A percentile compares a stretch with the other conserved stretches of the same genome.
Conservation (phyloP, 2,329 filamentous ascomycete species). For the Zarea fungicola region DNA sequence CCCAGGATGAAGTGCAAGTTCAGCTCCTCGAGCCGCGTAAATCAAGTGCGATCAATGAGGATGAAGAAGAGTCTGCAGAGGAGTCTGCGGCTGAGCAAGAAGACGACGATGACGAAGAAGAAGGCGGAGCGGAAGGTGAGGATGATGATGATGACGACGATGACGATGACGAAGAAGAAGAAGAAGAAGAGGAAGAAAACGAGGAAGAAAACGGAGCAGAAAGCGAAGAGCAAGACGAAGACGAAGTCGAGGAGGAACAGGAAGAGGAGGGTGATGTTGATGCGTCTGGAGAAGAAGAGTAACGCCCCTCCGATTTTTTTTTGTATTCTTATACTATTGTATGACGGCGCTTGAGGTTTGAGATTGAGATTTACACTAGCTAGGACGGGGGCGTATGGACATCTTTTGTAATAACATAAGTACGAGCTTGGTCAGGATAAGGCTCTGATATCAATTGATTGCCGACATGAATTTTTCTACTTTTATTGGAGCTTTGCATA, state of each 20-base stretch:
- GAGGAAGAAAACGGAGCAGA: constrained; percentile 1
- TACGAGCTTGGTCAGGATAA: neutral
- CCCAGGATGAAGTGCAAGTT: constrained; percentile 30
- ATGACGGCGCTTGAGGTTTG: constrained; percentile 7
- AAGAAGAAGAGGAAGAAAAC: neutral
- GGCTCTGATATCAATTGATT: constrained; percentile 2
- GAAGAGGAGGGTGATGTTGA: constrained; percentile 25
- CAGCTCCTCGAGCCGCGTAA: constrained; percentile 21
- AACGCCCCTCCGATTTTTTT: neutral
- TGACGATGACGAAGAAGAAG: neutral
- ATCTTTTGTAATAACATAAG: constrained; percentile 3
- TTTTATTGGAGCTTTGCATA: neutral
- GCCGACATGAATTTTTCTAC: neutral
- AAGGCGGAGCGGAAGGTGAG: neutral
- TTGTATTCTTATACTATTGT: neutral
- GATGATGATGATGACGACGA: constrained; percentile 22
- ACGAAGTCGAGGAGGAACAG: constrained; percentile 1
- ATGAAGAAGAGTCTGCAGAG: constrained; percentile 12
- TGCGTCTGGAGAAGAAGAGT: constrained; percentile 31
- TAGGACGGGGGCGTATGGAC: constrained; percentile 4
- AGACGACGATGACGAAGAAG: constrained; percentile 1
- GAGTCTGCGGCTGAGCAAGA: neutral
- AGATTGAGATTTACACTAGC: neutral
- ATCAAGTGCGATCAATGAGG: constrained; percentile 19
- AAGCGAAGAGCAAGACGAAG: neutral